A percentile compares a stretch with the other conserved stretches of the same genome.
Evolutionary conservation across 1,284 basidiomycete species (phyloP).

Genomic region (Waitea zeae): DNA sequence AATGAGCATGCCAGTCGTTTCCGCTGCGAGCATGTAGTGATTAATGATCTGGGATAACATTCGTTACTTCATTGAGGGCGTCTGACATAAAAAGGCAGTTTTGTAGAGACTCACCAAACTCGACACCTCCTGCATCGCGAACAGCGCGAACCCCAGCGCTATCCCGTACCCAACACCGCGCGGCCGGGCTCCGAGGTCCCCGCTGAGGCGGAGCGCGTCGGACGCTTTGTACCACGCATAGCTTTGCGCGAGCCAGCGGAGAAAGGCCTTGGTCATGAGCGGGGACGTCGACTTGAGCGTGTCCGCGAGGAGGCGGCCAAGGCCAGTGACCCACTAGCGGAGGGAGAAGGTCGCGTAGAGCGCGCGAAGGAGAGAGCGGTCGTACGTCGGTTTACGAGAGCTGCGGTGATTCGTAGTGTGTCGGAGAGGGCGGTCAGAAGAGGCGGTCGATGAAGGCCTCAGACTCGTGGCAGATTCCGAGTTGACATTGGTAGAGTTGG

Average conservation of each 20-base stretch:
- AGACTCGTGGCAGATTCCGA: neutral
- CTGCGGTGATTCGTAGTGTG: neutral
- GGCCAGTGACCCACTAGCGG: conserved; percentile 18
- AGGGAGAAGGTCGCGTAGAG: conserved; percentile 19
- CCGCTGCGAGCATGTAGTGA: conserved; percentile 22
- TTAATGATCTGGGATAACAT: conserved; percentile 21
- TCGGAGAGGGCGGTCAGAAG: neutral
- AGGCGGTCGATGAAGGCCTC: neutral
- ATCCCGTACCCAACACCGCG: conserved; percentile 40
- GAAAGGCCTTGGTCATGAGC: conserved; percentile 19
- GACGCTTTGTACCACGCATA: conserved; percentile 14
- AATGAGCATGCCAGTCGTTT: conserved; percentile 31
- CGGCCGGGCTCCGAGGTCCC: conserved; percentile 7
- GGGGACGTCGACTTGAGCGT: conserved; percentile 16
- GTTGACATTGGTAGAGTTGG: neutral
- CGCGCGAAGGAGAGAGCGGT: conserved; percentile 15
- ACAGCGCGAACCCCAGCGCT: conserved; percentile 40
- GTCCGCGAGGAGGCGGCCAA: conserved; percentile 16
- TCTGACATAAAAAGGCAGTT: neutral
- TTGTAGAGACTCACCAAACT: conserved; percentile 23
- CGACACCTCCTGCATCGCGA: conserved; percentile 42
- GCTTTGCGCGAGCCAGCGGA: conserved; percentile 18
- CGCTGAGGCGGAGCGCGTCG: neutral
- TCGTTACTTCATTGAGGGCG: neutral
- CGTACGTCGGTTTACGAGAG: conserved; percentile 3